Percentiles rank a stretch among this genome's conserved stretches.
Evolutionary conservation across 768 basidiomycete species (phyloP).

Genomic region (Thelephora ganbajun): DNA sequence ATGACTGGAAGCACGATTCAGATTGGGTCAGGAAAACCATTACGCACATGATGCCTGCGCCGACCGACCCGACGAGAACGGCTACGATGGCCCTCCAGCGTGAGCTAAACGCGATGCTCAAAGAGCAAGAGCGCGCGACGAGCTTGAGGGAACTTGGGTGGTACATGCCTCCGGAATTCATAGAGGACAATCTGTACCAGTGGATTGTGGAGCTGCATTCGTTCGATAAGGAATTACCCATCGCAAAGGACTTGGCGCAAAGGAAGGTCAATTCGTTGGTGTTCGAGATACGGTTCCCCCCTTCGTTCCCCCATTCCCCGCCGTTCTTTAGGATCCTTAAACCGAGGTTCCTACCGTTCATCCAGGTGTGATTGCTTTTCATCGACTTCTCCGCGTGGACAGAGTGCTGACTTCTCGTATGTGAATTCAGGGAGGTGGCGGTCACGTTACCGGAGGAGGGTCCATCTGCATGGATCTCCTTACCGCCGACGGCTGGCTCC

Average conservation of each 20-base stretch:
- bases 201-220: slow-evolving; percentile 68
- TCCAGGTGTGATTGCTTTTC: slow-evolving; percentile 18
- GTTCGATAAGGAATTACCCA: slow-evolving; percentile 44
- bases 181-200: slow-evolving; percentile 55
- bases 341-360: slow-evolving; percentile 59
- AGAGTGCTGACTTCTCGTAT: background rate
- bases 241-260: slow-evolving; percentile 42
- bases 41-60: slow-evolving; percentile 43
- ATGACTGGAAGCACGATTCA: slow-evolving; percentile 43
- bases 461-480: slow-evolving; percentile 67
- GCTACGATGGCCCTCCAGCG: slow-evolving; percentile 45
- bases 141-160: slow-evolving; percentile 48
- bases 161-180: slow-evolving; percentile 54
- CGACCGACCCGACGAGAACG: slow-evolving; percentile 35
- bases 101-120: slow-evolving; percentile 49
- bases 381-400: background rate
- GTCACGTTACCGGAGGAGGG: slow-evolving; percentile 54
- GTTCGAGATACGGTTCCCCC: slow-evolving; percentile 60
- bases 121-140: slow-evolving; percentile 36
- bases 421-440: slow-evolving; percentile 39
- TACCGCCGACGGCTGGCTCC: slow-evolving; percentile 59
- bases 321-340: slow-evolving; percentile 69
- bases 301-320: slow-evolving; percentile 50
- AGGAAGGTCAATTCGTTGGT: slow-evolving; percentile 52
- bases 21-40: slow-evolving; percentile 32